Conservation (phyloP, 257 asterid genomes). For the Solanum chilense region DNA sequence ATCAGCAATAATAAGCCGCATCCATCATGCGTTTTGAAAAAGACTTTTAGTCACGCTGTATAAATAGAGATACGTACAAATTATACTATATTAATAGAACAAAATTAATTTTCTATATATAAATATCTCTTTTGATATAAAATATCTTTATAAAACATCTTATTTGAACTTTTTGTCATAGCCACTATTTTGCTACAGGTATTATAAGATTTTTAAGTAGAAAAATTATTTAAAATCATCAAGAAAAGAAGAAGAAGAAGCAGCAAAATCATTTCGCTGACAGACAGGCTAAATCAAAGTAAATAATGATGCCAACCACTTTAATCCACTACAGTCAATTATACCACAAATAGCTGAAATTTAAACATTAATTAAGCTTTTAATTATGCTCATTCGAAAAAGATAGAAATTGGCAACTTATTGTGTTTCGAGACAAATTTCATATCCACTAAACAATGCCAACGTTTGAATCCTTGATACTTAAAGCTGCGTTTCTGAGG, state of each 20-base stretch:
- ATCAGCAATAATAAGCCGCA: background rate
- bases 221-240: background rate
- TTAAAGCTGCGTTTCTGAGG: background rate
- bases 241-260: background rate
- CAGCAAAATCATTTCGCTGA: background rate
- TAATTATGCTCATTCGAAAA: background rate
- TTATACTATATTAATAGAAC: background rate
- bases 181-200: background rate
- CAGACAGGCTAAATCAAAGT: background rate
- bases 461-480: no score
- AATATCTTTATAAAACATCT: no score
- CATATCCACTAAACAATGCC: background rate
- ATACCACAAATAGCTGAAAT: background rate
- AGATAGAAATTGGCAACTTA: background rate
- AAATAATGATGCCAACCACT: slow-evolving; percentile 1
- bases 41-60: background rate
- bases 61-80: background rate
- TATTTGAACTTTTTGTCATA: no score
- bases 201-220: background rate
- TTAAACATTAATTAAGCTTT: background rate
- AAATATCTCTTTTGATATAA: background rate
- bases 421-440: background rate
- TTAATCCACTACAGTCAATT: background rate
- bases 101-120: background rate
- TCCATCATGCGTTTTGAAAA: background rate